Evolutionary conservation across 2,329 filamentous ascomycete species (phyloP), one percentile per base, ranked within the genome.

Genomic region (Pyrenochaeta sp.): DNA sequence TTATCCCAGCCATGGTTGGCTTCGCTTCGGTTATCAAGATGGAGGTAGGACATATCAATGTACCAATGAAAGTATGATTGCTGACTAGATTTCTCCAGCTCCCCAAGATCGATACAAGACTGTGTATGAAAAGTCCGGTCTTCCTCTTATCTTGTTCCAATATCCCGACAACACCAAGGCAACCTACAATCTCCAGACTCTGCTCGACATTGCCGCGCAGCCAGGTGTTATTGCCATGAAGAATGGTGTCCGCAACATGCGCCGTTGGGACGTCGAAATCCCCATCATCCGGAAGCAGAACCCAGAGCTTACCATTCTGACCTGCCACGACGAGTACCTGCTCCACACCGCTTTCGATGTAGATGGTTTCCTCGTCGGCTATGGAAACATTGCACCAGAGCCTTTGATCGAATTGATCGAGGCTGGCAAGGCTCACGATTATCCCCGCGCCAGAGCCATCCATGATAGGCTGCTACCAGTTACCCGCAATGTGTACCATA

Each of bases 181-280:
- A 3, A 79, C 74, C 1, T 81, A 81, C 58, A 77, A 63, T 49
- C 67, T 81, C 15, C 71, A 80, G 49, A 81, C 78, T 0, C 72
- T 81, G 51, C 72, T 81, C 2, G 78, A 81, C 36, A 80, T 81
- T 39, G 69, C 77, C 2, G 78, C 77, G 6, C 76, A 72, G 22
- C 79, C 78, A 1, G 78, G 78, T 19, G 77, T 79, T 5, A 78
- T 81, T 31, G 78, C 78, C 11, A 81, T 81, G 77, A 81, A 81
- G 72, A 81, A 81, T 48, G 79, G 79, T 14, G 79, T 81, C 7
- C 74, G 79, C 39, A 80, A 81, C 61, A 81, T 81, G 78, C 72
- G 76, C n/a, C 74, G 79, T 13, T 81, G 79, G 79, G 78, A 81
- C 37, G 78, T 76, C 0, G 79, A 81, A 60, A 81, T 81, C 46